Percentiles rank a stretch among this genome's conserved stretches.
These are phyloP conservation scores for Meyerozyma smithsonii DNA, from an alignment of 1,139 yeast genomes.

Conservation along the genomic window DNA sequence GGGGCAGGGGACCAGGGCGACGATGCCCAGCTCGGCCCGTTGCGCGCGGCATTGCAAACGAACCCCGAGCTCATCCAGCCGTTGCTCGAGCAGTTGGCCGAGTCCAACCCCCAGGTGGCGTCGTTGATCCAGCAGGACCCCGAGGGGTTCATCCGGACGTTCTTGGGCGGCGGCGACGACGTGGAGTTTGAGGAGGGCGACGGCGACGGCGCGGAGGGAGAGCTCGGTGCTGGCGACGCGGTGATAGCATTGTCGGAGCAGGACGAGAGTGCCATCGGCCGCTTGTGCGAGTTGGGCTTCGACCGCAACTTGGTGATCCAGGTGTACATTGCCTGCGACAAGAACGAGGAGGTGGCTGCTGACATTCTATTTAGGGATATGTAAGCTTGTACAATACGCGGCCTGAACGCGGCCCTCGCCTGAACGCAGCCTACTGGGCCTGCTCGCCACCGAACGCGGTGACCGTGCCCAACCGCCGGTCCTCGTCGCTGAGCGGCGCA, in stretches of 20 bases:
- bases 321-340: conserved; percentile 96
- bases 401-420: no score
- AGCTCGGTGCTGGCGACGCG: conserved; percentile 34
- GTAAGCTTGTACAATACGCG: conserved; percentile 14
- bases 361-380: conserved; percentile 70
- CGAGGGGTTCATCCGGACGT: conserved; percentile 72
- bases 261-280: conserved; percentile 81
- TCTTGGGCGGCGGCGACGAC: conserved; percentile 57
- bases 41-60: conserved; percentile 75
- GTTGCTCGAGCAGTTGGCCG: conserved; percentile 74
- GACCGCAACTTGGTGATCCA: conserved; percentile 84
- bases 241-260: conserved; percentile 67
- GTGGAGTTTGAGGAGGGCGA: conserved; percentile 31
- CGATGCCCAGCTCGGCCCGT: conserved; percentile 54
- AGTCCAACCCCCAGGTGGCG: conserved; percentile 86
- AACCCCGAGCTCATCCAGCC: conserved; percentile 90
- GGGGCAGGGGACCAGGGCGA: conserved; percentile 30
- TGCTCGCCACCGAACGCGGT: no score
- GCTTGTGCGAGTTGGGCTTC: conserved; percentile 90
- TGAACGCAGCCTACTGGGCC: no score
- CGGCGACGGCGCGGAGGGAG: conserved; percentile 24
- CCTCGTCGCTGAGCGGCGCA: conserved; percentile 40
- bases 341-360: conserved; percentile 95
- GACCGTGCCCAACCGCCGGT: conserved; percentile 13
- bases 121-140: conserved; percentile 78